Evolutionary conservation across 1,284 basidiomycete species (phyloP), one percentile per base, ranked within the genome.

Genomic region (Sporisorium scitamineum): DNA sequence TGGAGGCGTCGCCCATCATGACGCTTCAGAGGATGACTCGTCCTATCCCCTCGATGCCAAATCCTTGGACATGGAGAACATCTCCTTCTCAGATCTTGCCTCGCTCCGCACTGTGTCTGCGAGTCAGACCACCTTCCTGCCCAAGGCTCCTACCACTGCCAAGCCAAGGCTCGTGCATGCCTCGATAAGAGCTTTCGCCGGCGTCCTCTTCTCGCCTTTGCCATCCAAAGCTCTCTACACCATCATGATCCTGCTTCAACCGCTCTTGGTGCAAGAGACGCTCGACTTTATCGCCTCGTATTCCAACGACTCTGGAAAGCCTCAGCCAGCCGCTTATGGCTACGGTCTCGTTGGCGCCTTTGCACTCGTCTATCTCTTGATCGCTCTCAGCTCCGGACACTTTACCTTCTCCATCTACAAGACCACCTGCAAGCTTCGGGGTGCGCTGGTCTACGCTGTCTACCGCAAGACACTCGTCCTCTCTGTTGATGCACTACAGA

Each of bases 271-370:
- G 41, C 58, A 61, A 31, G 52, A 70, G 29, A 76, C 78, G 5
- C 62, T 81, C 18, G 39, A 55, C 55, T 81, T 80, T 29, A 64
- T 75, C 29, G 54, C 66, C 16, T 68, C 58, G 1, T 74, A 66
- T 31, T 52, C 47, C 1, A 60, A 61, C 37, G 8, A 32, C 14
- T 20, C 37, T 0, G 16, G 29, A 16, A 18, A 54, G 22, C 63
- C 61, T 2, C 56, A 76, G 34, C 73, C 80, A 9, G 61, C 70
- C 1, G 54, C 54, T 8, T 52, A 68, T 45, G 80, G 80, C 8
- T 81, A 65, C 52, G 72, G 70, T 7, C 50, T 81, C 13, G 72
- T 71, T 2, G 80, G 70, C 16, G 80, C 80, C 1, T 81, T 71
- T 42, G 55, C 45, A 2, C 65, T 81, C 2, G 32, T 78, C 47